phyloP scores from a whole-genome alignment of 495 filamentous ascomycete species.

The Paragyromitra xinjiangensis region DNA sequence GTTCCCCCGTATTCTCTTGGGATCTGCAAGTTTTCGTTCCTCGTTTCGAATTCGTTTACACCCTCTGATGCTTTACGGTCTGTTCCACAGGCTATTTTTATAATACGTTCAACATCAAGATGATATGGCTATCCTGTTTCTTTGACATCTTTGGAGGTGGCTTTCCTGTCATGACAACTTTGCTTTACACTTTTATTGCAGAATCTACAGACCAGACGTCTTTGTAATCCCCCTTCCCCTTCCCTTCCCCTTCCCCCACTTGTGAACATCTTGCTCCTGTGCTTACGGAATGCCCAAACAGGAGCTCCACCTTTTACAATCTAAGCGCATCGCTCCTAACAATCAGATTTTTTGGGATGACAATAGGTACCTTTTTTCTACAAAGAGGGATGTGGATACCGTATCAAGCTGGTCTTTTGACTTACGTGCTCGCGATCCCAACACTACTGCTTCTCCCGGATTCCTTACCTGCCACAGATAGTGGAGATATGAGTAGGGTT shows the following conservation, averaged over 20 bases:
- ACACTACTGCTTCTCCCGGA: slow-evolving; percentile 11
- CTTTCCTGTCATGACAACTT: slow-evolving; percentile 12
- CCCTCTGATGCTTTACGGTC: background rate
- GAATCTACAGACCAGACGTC: slow-evolving; percentile 25
- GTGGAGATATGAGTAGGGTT: background rate
- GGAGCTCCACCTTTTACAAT: slow-evolving; percentile 24
- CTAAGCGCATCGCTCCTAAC: slow-evolving; percentile 15
- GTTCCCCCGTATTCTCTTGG: background rate
- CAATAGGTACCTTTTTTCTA: slow-evolving; percentile 18
- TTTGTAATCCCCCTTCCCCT: slow-evolving; percentile 12
- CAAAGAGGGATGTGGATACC: slow-evolving; percentile 38
- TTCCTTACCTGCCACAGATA: background rate
- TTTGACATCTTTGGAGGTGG: slow-evolving; percentile 36
- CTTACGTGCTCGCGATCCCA: slow-evolving; percentile 22
- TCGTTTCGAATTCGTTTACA: background rate
- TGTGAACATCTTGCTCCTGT: background rate
- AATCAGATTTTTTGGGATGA: slow-evolving; percentile 19
- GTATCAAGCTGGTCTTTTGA: slow-evolving; percentile 28
- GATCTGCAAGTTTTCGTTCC: background rate
- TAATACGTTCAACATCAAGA: slow-evolving; percentile 32
- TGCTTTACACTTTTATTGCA: slow-evolving; percentile 28
- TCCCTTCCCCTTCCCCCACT: background rate
- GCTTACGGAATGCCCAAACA: slow-evolving; percentile 18
- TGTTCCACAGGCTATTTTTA: slow-evolving; percentile 19
- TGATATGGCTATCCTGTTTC: slow-evolving; percentile 32